phyloP scores from a whole-genome alignment of 2,329 filamentous ascomycete genomes.

The Penicillium hesseltinei region DNA sequence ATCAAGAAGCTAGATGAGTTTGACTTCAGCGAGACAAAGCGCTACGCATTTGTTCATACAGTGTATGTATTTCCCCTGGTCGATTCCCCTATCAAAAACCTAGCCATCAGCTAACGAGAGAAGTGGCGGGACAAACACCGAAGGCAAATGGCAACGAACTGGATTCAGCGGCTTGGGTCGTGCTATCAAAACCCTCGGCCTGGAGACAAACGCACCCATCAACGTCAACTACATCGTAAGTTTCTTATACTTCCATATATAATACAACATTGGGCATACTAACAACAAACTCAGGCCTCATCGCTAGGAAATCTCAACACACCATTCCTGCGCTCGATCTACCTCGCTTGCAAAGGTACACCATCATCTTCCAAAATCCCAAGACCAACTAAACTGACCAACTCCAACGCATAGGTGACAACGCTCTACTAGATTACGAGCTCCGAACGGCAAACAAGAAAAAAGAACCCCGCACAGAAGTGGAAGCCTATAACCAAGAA shows the following conservation, averaged over 20 bases:
- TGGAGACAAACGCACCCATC: slow-evolving; percentile 55
- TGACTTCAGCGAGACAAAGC: slow-evolving; percentile 72
- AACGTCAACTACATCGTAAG: slow-evolving; percentile 72
- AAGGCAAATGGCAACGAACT: slow-evolving; percentile 51
- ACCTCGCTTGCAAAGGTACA: slow-evolving; percentile 57
- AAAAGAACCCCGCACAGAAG: slow-evolving; percentile 32
- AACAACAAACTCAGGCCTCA: slow-evolving; percentile 57
- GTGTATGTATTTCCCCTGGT: slow-evolving; percentile 57
- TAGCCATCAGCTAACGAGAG: slow-evolving; percentile 9
- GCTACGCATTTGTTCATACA: slow-evolving; percentile 79
- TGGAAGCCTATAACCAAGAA: slow-evolving; percentile 31
- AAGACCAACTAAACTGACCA: neutral
- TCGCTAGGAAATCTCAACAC: slow-evolving; percentile 76
- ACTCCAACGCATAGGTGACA: slow-evolving; percentile 40
- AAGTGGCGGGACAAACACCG: slow-evolving; percentile 58
- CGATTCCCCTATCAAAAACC: neutral
- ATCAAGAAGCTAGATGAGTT: slow-evolving; percentile 70
- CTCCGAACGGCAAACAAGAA: slow-evolving; percentile 42
- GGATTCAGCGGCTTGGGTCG: slow-evolving; percentile 73
- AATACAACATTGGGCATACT: neutral
- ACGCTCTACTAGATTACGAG: slow-evolving; percentile 45
- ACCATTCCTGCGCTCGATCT: slow-evolving; percentile 61
- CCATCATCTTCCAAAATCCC: neutral
- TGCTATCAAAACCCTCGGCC: slow-evolving; percentile 63
- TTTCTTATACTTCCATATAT: neutral